Evolutionary conservation across 768 basidiomycete genomes (phyloP).

Genomic region (Mrakia blollopis): DNA sequence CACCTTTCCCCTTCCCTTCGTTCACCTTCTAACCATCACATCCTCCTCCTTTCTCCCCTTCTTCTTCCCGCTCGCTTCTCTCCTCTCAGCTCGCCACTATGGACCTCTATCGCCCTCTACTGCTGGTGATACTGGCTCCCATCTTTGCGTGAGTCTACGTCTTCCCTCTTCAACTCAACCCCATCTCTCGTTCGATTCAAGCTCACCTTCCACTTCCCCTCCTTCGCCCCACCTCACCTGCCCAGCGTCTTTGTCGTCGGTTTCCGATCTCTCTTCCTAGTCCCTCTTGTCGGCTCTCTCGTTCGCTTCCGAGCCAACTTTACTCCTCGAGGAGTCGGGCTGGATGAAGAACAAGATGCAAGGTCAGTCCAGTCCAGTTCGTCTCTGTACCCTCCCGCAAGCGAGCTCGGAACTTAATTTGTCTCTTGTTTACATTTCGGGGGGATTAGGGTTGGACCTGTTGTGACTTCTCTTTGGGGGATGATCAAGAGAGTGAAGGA

Average conservation of each 20-base stretch:
- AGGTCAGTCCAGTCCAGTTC: background rate
- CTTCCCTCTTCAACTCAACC: background rate
- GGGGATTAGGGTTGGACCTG: background rate
- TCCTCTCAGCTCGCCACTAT: too few relatives aligned
- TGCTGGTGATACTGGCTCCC: constrained; percentile 5
- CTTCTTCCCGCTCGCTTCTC: too few relatives aligned
- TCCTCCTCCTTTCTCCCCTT: too few relatives aligned
- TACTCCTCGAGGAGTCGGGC: constrained; percentile 74
- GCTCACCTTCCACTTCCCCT: background rate
- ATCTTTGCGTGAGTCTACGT: background rate
- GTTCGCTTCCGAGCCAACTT: constrained; percentile 63
- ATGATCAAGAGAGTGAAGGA: constrained; percentile 67
- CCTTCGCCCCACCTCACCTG: background rate
- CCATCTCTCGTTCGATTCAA: background rate
- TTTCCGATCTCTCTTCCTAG: background rate
- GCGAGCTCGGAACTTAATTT: background rate
- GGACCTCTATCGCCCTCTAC: background rate
- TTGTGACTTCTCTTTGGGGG: constrained; percentile 45
- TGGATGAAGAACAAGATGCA: constrained; percentile 64
- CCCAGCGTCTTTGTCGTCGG: background rate
- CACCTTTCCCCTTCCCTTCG: too few relatives aligned
- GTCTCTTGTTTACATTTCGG: background rate
- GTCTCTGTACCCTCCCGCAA: background rate
- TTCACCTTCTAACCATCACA: too few relatives aligned
- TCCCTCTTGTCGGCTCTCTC: constrained; percentile 1